Evolutionary conservation across 495 filamentous ascomycete species (phyloP), one percentile per base, ranked within the genome.

Genomic region (Penicillium paxilli): DNA sequence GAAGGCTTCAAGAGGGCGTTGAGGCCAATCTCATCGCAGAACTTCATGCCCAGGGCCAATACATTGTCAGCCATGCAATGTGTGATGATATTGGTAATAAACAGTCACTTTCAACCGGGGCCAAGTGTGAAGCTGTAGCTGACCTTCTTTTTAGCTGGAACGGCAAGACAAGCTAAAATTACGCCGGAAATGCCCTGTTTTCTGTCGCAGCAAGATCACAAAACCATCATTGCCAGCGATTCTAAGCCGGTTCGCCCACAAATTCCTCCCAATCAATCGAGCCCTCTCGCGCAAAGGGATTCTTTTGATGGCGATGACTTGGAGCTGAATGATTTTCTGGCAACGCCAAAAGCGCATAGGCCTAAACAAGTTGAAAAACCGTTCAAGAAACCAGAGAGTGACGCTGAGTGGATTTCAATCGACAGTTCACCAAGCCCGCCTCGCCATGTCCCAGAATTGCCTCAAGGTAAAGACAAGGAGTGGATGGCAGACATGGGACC

Each of bases 1-100:
- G 63, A 47, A 88, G 86, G 53, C 65, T 98, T 5, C 77, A 84
- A 42, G 80, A 80, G 3, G 83, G 79, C 1, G 70, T 85, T 11
- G 83, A 88, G 5, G 61, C 92, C 12, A 67, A 76, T 5, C 86
- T 96, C 50, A 73, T 72, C 14, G 83, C 80, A 1, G 70, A 81
- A 0, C 59, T 96, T 37, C 78, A 74, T 8, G 71, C 63, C 7
- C 55, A 73, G 9, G 78, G 77, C 8, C 84, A 93, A 41, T 72
- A 66, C 14, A 76, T 97, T 38, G 72, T 71, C 20, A 94, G 89
- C 54, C 83, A 90, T 67, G 79, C 90, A 11, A 89, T 88, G 71
- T 97, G 94, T 58, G 93, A 97, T 68, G 88, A 91, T 33, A 89
- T 97, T 55, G 91, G 85, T 87, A 65, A 16, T 16, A 7, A 19